phyloP scores from a whole-genome alignment of 179 eudicot species.

The Corrigiola litoralis region DNA sequence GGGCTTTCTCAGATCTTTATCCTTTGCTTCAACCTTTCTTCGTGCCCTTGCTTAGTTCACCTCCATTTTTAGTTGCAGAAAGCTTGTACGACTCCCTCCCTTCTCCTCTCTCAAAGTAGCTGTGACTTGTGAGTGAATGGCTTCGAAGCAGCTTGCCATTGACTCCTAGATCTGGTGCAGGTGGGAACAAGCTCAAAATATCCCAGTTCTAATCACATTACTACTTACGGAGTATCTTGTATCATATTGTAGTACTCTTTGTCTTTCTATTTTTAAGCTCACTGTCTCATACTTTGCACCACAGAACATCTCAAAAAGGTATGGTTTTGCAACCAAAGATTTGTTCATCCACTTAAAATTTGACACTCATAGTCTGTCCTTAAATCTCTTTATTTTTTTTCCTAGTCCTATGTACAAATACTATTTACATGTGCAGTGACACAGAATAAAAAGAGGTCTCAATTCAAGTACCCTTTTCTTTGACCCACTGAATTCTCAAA shows the following conservation, averaged over 20 bases:
- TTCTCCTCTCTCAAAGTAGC: background rate
- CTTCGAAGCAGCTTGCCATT: too few relatives aligned
- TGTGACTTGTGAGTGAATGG: background rate
- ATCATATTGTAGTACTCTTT: background rate
- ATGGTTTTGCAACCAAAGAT: background rate
- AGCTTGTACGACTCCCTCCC: background rate
- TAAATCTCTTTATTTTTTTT: background rate
- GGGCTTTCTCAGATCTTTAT: too few relatives aligned
- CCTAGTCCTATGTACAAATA: background rate
- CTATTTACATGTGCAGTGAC: background rate
- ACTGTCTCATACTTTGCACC: slow-evolving; percentile 13
- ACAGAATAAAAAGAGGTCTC: too few relatives aligned
- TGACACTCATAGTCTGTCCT: background rate
- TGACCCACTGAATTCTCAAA: background rate
- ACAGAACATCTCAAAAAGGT: slow-evolving; percentile 10
- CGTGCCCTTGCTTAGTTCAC: background rate
- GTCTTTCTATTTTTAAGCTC: background rate
- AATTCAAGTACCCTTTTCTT: too few relatives aligned
- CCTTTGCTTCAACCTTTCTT: too few relatives aligned
- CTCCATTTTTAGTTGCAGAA: background rate
- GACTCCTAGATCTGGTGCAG: background rate
- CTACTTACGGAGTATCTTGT: background rate
- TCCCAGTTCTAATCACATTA: background rate
- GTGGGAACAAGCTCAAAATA: slow-evolving; percentile 17
- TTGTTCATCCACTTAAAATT: background rate